Evolutionary conservation across 768 basidiomycete genomes (phyloP).

Genomic region (Boletus subparvulus): DNA sequence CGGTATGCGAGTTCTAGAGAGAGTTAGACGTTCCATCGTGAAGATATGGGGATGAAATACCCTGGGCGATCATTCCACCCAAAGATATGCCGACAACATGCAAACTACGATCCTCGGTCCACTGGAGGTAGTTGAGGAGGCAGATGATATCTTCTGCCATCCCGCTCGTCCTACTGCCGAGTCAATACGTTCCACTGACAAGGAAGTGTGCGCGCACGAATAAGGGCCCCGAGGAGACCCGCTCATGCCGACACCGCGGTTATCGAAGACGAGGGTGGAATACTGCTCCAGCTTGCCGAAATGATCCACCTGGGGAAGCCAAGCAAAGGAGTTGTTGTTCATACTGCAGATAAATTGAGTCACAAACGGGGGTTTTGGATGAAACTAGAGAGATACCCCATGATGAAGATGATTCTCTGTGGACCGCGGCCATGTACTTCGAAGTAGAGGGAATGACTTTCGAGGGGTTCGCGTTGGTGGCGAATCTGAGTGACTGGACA

Average conservation of each 20-base stretch:
- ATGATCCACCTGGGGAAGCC: conserved; percentile 62
- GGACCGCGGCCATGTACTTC: conserved; percentile 72
- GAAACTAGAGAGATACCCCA: conserved; percentile 50
- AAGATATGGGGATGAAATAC: conserved; percentile 32
- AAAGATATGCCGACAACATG: conserved; percentile 75
- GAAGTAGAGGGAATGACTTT: conserved; percentile 76
- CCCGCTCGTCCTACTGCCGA: conserved; percentile 51
- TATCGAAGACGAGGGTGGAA: conserved; percentile 75
- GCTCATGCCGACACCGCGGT: conserved; percentile 80
- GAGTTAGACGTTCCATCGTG: background rate
- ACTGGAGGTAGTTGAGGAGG: conserved; percentile 68
- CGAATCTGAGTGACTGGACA: conserved; percentile 64
- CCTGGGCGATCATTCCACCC: conserved; percentile 85
- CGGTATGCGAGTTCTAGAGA: conserved; percentile 61
- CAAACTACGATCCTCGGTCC: conserved; percentile 60
- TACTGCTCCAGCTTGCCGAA: conserved; percentile 57
- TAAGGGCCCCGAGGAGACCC: conserved; percentile 72
- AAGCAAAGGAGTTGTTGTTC: conserved; percentile 62
- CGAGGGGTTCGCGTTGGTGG: conserved; percentile 46
- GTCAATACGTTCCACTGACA: background rate
- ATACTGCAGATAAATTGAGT: conserved; percentile 39
- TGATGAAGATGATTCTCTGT: conserved; percentile 70
- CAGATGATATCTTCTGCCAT: conserved; percentile 77
- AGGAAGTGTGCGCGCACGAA: conserved; percentile 46
- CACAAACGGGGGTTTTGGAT: background rate